Evolutionary conservation across 352 stramenopile genomes (phyloP), one percentile per base, ranked within the genome.

Genomic region (Phytophthora ramorum): DNA sequence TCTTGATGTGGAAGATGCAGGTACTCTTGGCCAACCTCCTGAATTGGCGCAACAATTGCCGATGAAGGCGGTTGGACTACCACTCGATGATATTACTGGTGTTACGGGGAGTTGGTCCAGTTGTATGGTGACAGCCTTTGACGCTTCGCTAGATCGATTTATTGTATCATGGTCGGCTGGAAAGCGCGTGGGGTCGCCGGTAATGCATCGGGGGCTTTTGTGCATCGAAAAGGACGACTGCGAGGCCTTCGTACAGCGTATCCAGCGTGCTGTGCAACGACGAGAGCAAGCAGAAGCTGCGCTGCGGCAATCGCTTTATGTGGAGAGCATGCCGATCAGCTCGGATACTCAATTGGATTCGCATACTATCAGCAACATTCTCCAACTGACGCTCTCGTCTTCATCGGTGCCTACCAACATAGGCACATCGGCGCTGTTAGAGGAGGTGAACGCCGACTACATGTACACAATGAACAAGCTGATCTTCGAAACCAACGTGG

Each of bases 391-490:
- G 4, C 63, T 94, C 10, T 90, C 79, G 7, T 89, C 83, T 1
- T 71, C 78, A 13, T 78, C 69, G 12, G 76, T 93, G 1, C 69
- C 78, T 7, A 63, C 72, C 13, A 81, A 90, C 20, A 67, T 79
- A 9, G 69, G 72, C 9, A 94, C 87, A 1, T 92, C 85, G 19
- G 26, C 55, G 9, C 58, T 98, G 0, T 58, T 98, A 1, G 79
- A 96, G 54, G 92, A 98, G 75, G 90, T 97, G 28, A 97, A 96
- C 65, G 68, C 80, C 4, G 88, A 96, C 59, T 98, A 98, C 72
- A 93, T 96, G 76, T 81, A 92, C 30, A 91, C 91, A 20, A 98
- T 98, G 91, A 98, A 98, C 87, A 85, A 91, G 30, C 67, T 98
- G 16, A 83, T 98, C 7, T 92, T 98, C 19, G 84, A 93, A 43